These are phyloP conservation scores for Boletus smithii DNA, from an alignment of 1,284 basidiomycete species.

Conservation along the genomic window DNA sequence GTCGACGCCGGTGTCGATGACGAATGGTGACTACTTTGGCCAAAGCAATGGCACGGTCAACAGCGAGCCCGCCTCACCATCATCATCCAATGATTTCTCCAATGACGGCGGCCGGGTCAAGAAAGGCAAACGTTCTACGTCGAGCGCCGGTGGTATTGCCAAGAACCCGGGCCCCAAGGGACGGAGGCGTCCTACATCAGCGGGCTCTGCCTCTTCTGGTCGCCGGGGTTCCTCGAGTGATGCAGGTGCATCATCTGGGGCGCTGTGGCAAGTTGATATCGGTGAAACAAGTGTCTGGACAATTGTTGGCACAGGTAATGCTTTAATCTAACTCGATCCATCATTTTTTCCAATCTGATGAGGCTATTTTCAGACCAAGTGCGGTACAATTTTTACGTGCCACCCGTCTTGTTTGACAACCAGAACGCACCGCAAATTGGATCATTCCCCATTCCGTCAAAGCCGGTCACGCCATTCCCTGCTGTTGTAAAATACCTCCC, in stretches of 20 bases:
- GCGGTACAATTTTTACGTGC: conserved; percentile 89
- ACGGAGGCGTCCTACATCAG: conserved; percentile 68
- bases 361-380: conserved; percentile 62
- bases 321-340: conserved; percentile 1
- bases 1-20: conserved; percentile 59
- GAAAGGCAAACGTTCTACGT: conserved; percentile 71
- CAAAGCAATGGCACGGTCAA: conserved; percentile 41
- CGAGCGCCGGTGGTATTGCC: conserved; percentile 62
- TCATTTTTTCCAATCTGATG: conserved; percentile 10
- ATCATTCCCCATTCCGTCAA: conserved; percentile 72
- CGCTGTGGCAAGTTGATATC: conserved; percentile 83
- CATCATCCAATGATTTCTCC: conserved; percentile 63
- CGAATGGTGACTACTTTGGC: conserved; percentile 62
- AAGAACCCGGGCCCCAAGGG: conserved; percentile 61
- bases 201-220: conserved; percentile 64
- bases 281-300: conserved; percentile 92
- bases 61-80: conserved; percentile 66
- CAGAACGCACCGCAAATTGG: conserved; percentile 62
- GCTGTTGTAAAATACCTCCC: conserved; percentile 81
- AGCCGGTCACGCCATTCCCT: conserved; percentile 86
- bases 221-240: conserved; percentile 64
- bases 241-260: conserved; percentile 66
- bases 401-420: conserved; percentile 77
- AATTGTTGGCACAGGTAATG: conserved; percentile 80
- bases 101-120: conserved; percentile 80